These are phyloP conservation scores for Barbarea vulgaris DNA, from an alignment of 345 rosid species.

Conservation along the genomic window DNA sequence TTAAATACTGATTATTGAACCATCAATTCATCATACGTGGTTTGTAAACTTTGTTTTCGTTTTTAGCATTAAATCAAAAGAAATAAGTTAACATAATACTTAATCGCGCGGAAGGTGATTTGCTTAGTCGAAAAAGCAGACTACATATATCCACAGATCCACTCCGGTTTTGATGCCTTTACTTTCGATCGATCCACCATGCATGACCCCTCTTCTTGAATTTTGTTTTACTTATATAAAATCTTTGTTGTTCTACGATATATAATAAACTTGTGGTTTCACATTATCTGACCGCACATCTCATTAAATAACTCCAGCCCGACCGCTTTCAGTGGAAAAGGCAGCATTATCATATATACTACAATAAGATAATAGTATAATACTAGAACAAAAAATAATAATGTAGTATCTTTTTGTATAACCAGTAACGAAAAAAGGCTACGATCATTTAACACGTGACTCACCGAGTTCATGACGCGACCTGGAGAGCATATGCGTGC, in stretches of 20 bases:
- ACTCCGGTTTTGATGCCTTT: slow-evolving; percentile 24
- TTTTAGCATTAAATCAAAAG: background rate
- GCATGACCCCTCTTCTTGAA: slow-evolving; percentile 12
- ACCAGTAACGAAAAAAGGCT: background rate
- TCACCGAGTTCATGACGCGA: slow-evolving; percentile 28
- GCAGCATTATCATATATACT: background rate
- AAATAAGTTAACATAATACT: background rate
- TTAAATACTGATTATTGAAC: background rate
- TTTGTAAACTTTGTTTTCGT: background rate
- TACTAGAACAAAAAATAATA: background rate
- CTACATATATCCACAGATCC: too few relatives aligned
- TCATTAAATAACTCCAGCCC: background rate
- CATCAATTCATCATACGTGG: background rate
- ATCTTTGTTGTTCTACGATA: background rate
- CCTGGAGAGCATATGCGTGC: slow-evolving; percentile 20
- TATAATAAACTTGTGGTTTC: slow-evolving; percentile 28
- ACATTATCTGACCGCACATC: slow-evolving; percentile 27
- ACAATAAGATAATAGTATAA: background rate
- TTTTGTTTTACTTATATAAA: slow-evolving; percentile 4
- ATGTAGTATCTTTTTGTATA: background rate
- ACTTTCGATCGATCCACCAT: slow-evolving; percentile 3
- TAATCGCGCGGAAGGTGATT: background rate
- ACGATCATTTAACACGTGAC: slow-evolving; percentile 35
- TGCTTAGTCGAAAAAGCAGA: slow-evolving; percentile 24
- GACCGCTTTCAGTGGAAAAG: slow-evolving; percentile 14